Evolutionary conservation across 106 monocot genomes (phyloP), one percentile per base, ranked within the genome.

Genomic region (Phalaenopsis aphrodite): DNA sequence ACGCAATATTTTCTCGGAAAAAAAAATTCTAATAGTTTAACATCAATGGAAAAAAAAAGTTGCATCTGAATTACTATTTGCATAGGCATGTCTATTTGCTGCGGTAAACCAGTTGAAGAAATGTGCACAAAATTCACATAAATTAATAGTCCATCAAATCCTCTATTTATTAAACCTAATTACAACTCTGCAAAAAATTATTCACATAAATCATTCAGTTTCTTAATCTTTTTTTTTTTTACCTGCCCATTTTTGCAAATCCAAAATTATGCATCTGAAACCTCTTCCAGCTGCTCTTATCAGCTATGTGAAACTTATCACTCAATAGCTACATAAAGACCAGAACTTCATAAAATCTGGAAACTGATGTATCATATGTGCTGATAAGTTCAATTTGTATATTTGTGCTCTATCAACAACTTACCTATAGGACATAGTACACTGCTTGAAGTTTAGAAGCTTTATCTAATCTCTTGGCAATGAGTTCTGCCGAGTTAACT

Each of bases 401-500:
- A 23, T 6, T n/a, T 24, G 23, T 1, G 1, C 3, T 4, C 21
- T 10, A 52, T 12, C 52, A 52, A 48, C 1, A 45, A 45, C 43
- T 45, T 48, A 23, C 5, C 61, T 61, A 5, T 23, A 61, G 5
- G 4, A 61, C 21, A 21, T 61, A 8, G 64, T 65, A 5, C 64
- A 24, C 8, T 65, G 64, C n/a, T 65, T 14, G 52, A 52, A 52
- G 52, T 14, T 52, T 14, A 14, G 18, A 17, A 74, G 43, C 42
- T 74, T 74, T 11, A 19, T 0, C 23, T 76, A 76, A 23, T 76
- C 48, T 87, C 90, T 86, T 56, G 91, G 72, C n/a, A 77, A 79
- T 11, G 94, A 89, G 75, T 91, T 77, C 49, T 89, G 85, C 55
- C 81, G 80, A 37, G 92, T 82, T 23, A 92, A 77, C 67, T 92